phyloP scores from a whole-genome alignment of 257 asterid genomes.

The Anisodus tanguticus region DNA sequence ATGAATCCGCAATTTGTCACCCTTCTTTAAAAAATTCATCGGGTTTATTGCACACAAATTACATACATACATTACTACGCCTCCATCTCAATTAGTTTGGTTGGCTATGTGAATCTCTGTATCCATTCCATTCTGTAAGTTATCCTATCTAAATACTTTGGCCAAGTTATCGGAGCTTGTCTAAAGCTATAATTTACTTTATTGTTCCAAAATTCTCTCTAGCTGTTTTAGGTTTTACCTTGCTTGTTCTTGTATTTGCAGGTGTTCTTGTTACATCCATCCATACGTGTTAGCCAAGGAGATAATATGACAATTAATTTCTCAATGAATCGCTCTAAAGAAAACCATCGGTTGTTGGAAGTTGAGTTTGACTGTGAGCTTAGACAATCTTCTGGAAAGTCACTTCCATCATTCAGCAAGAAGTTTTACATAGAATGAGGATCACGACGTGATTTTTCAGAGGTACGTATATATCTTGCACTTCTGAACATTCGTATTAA shows the following conservation, averaged over 20 bases:
- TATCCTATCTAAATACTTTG: not conserved
- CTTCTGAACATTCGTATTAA: not conserved
- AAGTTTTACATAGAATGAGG: conserved; percentile 79
- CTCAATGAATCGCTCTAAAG: conserved; percentile 73
- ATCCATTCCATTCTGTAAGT: not conserved
- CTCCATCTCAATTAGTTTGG: no score
- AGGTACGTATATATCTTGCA: conserved; percentile 19
- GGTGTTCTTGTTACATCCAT: conserved; percentile 82
- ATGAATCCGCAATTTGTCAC: not conserved
- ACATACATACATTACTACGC: not conserved
- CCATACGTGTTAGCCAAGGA: conserved; percentile 51
- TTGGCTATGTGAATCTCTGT: not conserved
- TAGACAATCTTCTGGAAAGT: conserved; percentile 56
- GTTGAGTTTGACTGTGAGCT: conserved; percentile 68
- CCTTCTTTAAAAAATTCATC: not conserved
- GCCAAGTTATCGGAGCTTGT: not conserved
- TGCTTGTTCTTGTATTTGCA: conserved; percentile 40
- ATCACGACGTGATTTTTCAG: not conserved
- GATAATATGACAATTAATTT: conserved; percentile 56
- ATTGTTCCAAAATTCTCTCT: conserved; percentile 22
- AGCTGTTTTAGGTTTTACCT: conserved; percentile 18
- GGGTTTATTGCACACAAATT: not conserved
- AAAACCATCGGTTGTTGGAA: conserved; percentile 89
- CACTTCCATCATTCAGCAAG: conserved; percentile 48
- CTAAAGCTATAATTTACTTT: not conserved